Evolutionary conservation across 148 eudicot genomes (phyloP), one percentile per base, ranked within the genome.

Genomic region (Rhododendron ovatum): DNA sequence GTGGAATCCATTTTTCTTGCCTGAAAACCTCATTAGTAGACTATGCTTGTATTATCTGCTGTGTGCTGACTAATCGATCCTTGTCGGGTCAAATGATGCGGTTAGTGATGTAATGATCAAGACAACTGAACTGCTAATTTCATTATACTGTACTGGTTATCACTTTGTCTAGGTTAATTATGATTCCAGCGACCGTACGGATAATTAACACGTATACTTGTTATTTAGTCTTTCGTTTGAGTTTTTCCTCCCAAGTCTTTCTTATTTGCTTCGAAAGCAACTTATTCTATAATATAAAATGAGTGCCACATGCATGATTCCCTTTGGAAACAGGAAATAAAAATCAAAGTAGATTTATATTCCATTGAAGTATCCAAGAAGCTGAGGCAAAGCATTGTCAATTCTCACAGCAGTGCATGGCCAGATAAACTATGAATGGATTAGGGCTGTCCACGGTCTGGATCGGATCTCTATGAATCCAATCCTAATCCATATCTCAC

Each of bases 271-370:
- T 59, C 48, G 7, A 59, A 37, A 33, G 26, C 37, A 37, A 55
- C 28, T 15, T 11, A 26, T 82, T 43, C 2, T 30, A 30, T 30
- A 57, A 6, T 82, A 59, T 37, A 59, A 57, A 82, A 22, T 37
- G 84, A 55, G 48, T 82, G 73, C 69, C 84, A 57, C 73, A 35
- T 82, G 84, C 47, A 82, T 82, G 71, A 37, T 82, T 82, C n/a
- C 41, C 39, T 9, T 53, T 26, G 13, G 82, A 51, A 51, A 80
- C 20, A 1, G 22, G 20, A 51, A 35, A 51, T 30, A 4, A 13
- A 30, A 35, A 51, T 50, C n/a, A 50, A 2, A 57, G 71, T 3
- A 82, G 47, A n/a, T 48, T 7, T 48, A 22, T 24, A 33, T 79
- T 48, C 35, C 53, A 5, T 28, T 51, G 17, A 26, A 7, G 39